These are phyloP conservation scores for Aspergillus nanangensis DNA, from an alignment of 495 filamentous ascomycete species.

Conservation along the genomic window DNA sequence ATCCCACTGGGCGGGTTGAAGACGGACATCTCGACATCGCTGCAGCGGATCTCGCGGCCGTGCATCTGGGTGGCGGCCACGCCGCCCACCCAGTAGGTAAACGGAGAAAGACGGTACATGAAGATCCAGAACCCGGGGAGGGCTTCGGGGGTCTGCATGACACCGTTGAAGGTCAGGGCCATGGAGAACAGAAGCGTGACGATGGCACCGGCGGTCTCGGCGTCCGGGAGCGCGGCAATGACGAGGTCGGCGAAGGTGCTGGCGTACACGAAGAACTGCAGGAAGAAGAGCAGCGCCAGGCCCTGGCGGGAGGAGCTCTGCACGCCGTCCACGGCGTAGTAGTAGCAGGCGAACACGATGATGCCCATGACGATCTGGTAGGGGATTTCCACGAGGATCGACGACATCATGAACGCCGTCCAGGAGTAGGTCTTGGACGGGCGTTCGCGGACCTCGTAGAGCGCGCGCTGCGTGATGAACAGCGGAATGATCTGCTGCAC, in stretches of 20 bases:
- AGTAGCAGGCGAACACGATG: constrained; percentile 43
- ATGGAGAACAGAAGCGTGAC: constrained; percentile 53
- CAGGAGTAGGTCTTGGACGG: constrained; percentile 66
- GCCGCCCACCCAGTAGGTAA: constrained; percentile 42
- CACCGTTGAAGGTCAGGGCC: constrained; percentile 51
- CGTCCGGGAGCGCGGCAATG: constrained; percentile 52
- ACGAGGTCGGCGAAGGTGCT: constrained; percentile 50
- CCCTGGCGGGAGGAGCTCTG: constrained; percentile 40
- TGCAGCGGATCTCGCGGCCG: constrained; percentile 50
- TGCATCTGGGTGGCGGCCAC: constrained; percentile 41
- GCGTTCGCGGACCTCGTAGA: constrained; percentile 66
- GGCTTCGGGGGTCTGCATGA: constrained; percentile 54
- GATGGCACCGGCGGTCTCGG: constrained; percentile 49
- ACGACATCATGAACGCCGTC: constrained; percentile 61
- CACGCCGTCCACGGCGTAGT: constrained; percentile 40
- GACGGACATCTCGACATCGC: constrained; percentile 46
- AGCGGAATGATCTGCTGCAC: constrained; percentile 61
- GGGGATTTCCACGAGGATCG: constrained; percentile 53
- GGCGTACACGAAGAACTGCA: constrained; percentile 46
- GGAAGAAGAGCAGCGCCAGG: constrained; percentile 47
- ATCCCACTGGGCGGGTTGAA: constrained; percentile 55
- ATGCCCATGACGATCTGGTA: constrained; percentile 41
- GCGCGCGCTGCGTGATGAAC: constrained; percentile 56
- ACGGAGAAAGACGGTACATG: constrained; percentile 61
- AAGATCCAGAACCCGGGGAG: constrained; percentile 69